Conservation (phyloP, 345 rosid species). For the Eucalyptus sp. region DNA sequence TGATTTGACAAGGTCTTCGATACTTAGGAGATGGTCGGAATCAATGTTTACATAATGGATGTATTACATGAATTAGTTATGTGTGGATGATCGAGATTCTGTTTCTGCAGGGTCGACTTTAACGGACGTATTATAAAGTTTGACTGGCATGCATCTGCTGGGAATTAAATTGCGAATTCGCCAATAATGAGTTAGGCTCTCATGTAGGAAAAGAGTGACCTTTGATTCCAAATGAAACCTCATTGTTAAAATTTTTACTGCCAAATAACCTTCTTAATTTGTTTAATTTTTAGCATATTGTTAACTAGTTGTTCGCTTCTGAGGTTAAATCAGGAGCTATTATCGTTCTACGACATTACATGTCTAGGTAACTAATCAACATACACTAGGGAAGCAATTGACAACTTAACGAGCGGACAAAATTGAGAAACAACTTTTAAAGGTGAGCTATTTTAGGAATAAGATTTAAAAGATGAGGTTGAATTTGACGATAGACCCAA, state of each 20-base stretch:
- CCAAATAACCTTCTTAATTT: neutral
- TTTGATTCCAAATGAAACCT: neutral
- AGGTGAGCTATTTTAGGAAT: neutral
- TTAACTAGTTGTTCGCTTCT: neutral
- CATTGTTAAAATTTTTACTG: rapidly evolving
- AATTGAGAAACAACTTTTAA: neutral
- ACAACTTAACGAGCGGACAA: neutral
- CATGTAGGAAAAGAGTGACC: neutral
- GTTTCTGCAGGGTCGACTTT: rapidly evolving
- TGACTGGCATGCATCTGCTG: neutral
- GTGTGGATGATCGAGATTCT: neutral
- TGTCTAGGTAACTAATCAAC: neutral
- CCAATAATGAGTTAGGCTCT: neutral
- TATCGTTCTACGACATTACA: neutral
- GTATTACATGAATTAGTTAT: neutral
- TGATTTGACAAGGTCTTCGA: neutral
- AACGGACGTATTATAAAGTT: neutral
- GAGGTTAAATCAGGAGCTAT: neutral
- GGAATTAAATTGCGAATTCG: neutral
- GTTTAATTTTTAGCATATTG: neutral
- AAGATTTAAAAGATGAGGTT: neutral
- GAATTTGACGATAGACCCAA: neutral
- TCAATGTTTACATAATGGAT: neutral
- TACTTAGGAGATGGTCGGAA: neutral
- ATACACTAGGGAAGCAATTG: neutral